Evolutionary conservation across 1,139 yeast genomes (phyloP).

Genomic region (Scheffersomyces cryptocercus): DNA sequence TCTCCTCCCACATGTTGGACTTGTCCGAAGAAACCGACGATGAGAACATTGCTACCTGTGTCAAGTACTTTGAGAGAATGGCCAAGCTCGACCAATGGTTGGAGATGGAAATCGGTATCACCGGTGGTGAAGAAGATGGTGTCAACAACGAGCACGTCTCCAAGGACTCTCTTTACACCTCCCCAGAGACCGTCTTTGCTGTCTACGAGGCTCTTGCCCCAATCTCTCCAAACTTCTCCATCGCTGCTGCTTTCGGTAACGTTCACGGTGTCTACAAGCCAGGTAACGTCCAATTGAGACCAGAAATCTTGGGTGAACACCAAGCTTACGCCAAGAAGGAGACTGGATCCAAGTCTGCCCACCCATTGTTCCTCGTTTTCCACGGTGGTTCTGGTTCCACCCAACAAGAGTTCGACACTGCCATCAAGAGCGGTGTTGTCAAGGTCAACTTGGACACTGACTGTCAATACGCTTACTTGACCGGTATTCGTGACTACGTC

Average conservation of each 20-base stretch:
- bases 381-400: conserved; percentile 99
- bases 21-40: conserved; percentile 96
- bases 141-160: conserved; percentile 95
- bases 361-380: conserved; percentile 96
- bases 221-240: conserved; percentile 96
- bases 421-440: conserved; percentile 91
- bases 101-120: conserved; percentile 99
- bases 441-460: conserved; percentile 99
- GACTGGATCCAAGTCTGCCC: conserved; percentile 51
- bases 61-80: conserved; percentile 92
- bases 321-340: conserved; percentile 79
- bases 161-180: conserved; percentile 87
- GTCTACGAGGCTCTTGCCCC: conserved; percentile 89
- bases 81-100: conserved; percentile 95
- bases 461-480: conserved; percentile 96
- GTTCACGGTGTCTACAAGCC: conserved; percentile 99
- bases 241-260: conserved; percentile 99
- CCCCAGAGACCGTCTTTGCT: conserved; percentile 91
- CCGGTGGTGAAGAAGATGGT: conserved; percentile 99
- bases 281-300: conserved; percentile 94
- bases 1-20: conserved; percentile 99
- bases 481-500: conserved; percentile 96
- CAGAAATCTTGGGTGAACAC: conserved; percentile 94
- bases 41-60: conserved; percentile 93
- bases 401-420: conserved; percentile 87